These are phyloP conservation scores for Acrodontium crateriforme DNA, from an alignment of 2,329 filamentous ascomycete genomes.

Conservation along the genomic window DNA sequence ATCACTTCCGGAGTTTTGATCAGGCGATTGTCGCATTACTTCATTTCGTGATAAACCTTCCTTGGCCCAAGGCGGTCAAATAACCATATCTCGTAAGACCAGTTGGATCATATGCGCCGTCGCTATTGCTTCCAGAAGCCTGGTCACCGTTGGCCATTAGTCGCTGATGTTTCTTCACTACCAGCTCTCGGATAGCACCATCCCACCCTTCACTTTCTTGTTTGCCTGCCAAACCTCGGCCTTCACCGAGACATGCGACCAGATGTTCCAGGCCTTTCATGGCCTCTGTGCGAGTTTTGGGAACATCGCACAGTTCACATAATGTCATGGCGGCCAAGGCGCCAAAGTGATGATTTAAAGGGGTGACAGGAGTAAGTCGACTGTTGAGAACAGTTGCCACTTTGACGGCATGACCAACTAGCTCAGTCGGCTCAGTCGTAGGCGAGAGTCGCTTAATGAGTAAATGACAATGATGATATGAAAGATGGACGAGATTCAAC, in stretches of 20 bases:
- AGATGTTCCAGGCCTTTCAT: conserved; percentile 42
- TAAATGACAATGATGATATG: conserved; percentile 57
- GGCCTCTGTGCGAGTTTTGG: conserved; percentile 45
- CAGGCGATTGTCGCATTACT: too few species aligned
- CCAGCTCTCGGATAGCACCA: conserved; percentile 37
- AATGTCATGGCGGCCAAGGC: conserved; percentile 48
- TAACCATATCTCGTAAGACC: conserved; percentile 27
- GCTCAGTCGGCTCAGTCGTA: conserved; percentile 40
- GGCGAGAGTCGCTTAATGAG: conserved; percentile 48
- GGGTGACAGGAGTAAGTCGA: conserved; percentile 43
- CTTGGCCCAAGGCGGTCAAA: conserved; percentile 24
- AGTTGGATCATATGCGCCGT: conserved; percentile 22
- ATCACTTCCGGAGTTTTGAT: too few species aligned
- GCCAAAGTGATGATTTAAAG: conserved; percentile 54
- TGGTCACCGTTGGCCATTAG: conserved; percentile 27
- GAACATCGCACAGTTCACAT: conserved; percentile 42
- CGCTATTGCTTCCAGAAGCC: conserved; percentile 39
- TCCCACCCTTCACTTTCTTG: conserved; percentile 44
- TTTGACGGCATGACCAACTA: conserved; percentile 47
- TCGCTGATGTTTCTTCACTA: conserved; percentile 29
- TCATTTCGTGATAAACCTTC: conserved; percentile 17
- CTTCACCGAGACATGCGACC: conserved; percentile 34
- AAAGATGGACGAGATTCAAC: conserved; percentile 49
- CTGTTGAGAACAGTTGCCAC: conserved; percentile 44
- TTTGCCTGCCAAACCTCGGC: conserved; percentile 27